Conservation (phyloP, 2,329 filamentous ascomycete genomes). For the Podosphaera leucotricha region DNA sequence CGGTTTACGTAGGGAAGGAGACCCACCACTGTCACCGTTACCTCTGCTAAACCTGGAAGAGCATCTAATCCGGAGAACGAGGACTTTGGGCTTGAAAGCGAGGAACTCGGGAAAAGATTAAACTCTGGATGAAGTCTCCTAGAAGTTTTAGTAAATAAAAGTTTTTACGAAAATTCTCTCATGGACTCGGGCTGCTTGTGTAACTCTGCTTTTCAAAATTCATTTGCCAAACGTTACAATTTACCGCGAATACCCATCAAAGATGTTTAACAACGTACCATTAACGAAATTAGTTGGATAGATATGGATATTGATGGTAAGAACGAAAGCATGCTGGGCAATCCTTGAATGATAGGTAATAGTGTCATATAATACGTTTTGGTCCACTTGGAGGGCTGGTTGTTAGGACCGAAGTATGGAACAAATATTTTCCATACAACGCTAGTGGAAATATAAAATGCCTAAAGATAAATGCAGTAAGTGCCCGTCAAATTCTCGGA, state of each 20-base stretch:
- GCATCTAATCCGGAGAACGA: too few relatives aligned
- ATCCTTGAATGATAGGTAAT: neutral
- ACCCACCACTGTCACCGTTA: neutral
- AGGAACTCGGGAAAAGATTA: neutral
- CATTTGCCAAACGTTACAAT: neutral
- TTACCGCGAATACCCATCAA: neutral
- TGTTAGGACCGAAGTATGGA: neutral
- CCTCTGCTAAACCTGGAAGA: neutral
- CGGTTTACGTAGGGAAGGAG: neutral
- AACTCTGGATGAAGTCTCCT: neutral
- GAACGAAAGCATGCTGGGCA: neutral
- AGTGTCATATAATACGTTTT: neutral
- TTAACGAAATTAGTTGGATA: neutral
- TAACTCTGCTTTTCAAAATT: neutral
- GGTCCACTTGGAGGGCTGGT: neutral
- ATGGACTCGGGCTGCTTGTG: neutral
- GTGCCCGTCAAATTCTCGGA: neutral
- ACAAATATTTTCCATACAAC: neutral
- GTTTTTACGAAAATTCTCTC: neutral
- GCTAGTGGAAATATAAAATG: neutral
- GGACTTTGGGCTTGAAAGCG: neutral
- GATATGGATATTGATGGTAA: neutral
- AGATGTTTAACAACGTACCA: neutral
- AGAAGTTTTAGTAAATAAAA: slow-evolving; percentile 1
- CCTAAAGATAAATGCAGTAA: neutral